Percentiles rank a stretch among this genome's conserved stretches.
Evolutionary conservation across 73 alveolate species (phyloP).

Genomic region (Urostyla sp.): DNA sequence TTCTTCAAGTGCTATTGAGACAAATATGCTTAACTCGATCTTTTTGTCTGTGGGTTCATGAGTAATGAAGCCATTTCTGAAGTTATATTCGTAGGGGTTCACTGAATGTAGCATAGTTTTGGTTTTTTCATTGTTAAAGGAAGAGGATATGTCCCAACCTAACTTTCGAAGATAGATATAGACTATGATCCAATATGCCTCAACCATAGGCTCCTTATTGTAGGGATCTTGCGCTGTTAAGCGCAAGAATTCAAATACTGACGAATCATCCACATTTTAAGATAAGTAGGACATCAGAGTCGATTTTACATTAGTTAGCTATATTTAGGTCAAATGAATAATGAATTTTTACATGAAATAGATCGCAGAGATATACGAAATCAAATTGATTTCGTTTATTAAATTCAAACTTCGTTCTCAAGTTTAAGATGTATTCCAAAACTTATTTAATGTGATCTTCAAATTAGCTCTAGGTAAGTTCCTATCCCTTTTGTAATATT

Average conservation of each 20-base stretch:
- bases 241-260: conserved; percentile 47
- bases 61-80: conserved; percentile 26
- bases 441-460: conserved; percentile 48
- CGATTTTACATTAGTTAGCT: conserved; percentile 19
- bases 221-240: conserved; percentile 42
- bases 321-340: neutral
- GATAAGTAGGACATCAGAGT: conserved; percentile 35
- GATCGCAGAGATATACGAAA: conserved; percentile 33
- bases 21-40: conserved; percentile 5
- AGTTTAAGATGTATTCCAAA: conserved; percentile 41
- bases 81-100: conserved; percentile 10
- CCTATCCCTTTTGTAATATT: conserved; percentile 15
- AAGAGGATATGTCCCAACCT: conserved; percentile 49
- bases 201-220: conserved; percentile 26
- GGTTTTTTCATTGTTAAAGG: conserved; percentile 11
- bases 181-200: conserved; percentile 66
- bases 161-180: conserved; percentile 41
- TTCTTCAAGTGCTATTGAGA: neutral
- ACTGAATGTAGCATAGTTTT: conserved; percentile 26
- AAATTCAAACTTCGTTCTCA: conserved; percentile 53
- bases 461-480: conserved; percentile 24
- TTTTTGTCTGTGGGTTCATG: conserved; percentile 39
- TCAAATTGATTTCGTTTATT: conserved; percentile 58
- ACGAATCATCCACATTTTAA: conserved; percentile 23
- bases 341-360: conserved; percentile 16